These are phyloP conservation scores for Imleria badia DNA, from an alignment of 768 basidiomycete genomes.

Conservation along the genomic window DNA sequence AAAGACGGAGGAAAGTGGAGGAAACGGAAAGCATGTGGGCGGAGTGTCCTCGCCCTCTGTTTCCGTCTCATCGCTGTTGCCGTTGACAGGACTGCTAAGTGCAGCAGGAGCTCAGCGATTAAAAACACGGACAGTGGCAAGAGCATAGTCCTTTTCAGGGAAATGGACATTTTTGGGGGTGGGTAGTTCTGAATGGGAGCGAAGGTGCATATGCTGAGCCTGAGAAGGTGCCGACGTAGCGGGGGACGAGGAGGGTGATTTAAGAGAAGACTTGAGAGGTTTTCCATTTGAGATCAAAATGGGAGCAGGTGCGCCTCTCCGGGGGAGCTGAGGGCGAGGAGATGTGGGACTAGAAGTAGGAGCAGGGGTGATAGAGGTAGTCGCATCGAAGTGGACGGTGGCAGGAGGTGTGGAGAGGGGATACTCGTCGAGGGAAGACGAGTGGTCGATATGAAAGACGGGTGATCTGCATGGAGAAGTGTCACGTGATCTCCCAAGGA, in stretches of 20 bases:
- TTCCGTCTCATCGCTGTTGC: conserved; percentile 42
- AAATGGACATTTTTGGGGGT: conserved; percentile 90
- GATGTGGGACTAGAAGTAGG: neutral
- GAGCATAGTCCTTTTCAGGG: conserved; percentile 57
- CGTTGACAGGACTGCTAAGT: conserved; percentile 32
- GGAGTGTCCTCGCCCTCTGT: conserved; percentile 36
- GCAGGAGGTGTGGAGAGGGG: conserved; percentile 10
- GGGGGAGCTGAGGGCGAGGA: conserved; percentile 16
- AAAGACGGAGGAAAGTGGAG: conserved; percentile 16
- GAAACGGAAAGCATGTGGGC: conserved; percentile 23
- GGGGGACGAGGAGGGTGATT: conserved; percentile 38
- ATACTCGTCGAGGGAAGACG: conserved; percentile 17
- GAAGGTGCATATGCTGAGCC: conserved; percentile 20
- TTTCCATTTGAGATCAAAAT: conserved; percentile 73
- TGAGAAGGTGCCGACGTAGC: conserved; percentile 4
- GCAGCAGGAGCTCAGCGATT: conserved; percentile 67
- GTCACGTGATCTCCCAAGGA: conserved; percentile 42
- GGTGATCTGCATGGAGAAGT: conserved; percentile 10
- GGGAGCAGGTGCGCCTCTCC: conserved; percentile 37
- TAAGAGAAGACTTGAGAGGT: conserved; percentile 84
- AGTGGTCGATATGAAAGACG: conserved; percentile 21
- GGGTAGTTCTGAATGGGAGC: conserved; percentile 57
- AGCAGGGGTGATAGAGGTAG: conserved; percentile 21
- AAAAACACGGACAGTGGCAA: conserved; percentile 64
- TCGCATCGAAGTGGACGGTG: conserved; percentile 45